Evolutionary conservation across 106 monocot species (phyloP).

Genomic region (Narthecium ossifragum): DNA sequence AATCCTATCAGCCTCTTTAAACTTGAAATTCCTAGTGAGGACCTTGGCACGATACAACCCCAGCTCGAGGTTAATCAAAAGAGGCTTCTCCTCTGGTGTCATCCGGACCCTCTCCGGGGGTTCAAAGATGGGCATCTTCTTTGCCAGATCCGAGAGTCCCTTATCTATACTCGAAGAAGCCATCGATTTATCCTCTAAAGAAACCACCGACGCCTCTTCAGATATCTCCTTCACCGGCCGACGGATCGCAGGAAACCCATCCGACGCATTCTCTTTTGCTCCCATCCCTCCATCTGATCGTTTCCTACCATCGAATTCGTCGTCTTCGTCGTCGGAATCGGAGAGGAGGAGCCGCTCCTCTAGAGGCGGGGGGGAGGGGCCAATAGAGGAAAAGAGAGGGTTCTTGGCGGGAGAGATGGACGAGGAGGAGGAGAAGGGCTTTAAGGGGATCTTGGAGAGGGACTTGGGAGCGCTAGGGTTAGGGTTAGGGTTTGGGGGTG

Average conservation of each 20-base stretch:
- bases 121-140: slow-evolving; percentile 90
- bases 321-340: slow-evolving; percentile 9
- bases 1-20: slow-evolving; percentile 65
- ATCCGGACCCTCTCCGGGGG: slow-evolving; percentile 46
- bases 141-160: slow-evolving; percentile 57
- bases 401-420: slow-evolving; percentile 11
- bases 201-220: slow-evolving; percentile 6
- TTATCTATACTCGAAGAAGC: slow-evolving; percentile 39
- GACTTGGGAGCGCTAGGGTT: slow-evolving; percentile 13
- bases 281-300: not conserved
- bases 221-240: slow-evolving; percentile 45
- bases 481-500: slow-evolving; percentile 8
- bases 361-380: slow-evolving; percentile 13
- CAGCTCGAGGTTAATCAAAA: slow-evolving; percentile 79
- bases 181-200: not conserved
- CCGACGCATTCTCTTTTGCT: not conserved
- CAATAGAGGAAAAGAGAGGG: slow-evolving; percentile 12
- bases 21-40: slow-evolving; percentile 60
- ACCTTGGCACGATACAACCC: slow-evolving; percentile 85
- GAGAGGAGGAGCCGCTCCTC: slow-evolving; percentile 10
- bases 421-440: slow-evolving; percentile 12
- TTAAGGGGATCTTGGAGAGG: slow-evolving; percentile 14
- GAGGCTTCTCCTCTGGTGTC: slow-evolving; percentile 48
- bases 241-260: slow-evolving; percentile 32
- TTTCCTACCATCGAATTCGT: not conserved